phyloP scores from a whole-genome alignment of 257 asterid genomes.

The Primulina eburnea region DNA sequence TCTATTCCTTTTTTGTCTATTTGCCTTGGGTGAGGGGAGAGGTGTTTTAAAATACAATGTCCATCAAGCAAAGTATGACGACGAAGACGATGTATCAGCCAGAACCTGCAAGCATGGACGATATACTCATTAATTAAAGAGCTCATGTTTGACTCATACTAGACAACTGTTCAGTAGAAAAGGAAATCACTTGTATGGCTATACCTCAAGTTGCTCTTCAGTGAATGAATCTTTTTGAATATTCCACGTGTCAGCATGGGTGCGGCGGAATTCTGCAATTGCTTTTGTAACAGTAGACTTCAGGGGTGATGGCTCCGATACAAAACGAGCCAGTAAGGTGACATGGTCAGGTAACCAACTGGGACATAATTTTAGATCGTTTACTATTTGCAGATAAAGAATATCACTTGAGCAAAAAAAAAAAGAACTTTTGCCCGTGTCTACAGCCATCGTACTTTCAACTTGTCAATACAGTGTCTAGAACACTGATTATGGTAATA shows the following conservation, averaged over 20 bases:
- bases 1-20: slow-evolving; percentile 12
- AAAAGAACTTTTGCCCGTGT: neutral
- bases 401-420: neutral
- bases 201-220: slow-evolving; percentile 98
- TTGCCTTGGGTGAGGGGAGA: slow-evolving; percentile 10
- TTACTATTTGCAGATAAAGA: neutral
- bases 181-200: neutral
- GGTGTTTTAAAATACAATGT: slow-evolving; percentile 12
- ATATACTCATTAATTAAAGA: slow-evolving; percentile 15
- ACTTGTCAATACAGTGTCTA: neutral
- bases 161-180: slow-evolving; percentile 6
- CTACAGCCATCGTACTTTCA: neutral
- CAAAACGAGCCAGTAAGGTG: slow-evolving; percentile 82
- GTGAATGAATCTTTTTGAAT: slow-evolving; percentile 84
- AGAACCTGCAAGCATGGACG: slow-evolving; percentile 64
- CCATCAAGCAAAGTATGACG: slow-evolving; percentile 91
- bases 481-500: neutral
- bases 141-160: slow-evolving; percentile 1
- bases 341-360: slow-evolving; percentile 99
- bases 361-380: slow-evolving; percentile 26
- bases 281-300: slow-evolving; percentile 99
- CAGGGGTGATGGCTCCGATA: slow-evolving; percentile 84
- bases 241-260: slow-evolving; percentile 99
- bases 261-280: slow-evolving; percentile 93
- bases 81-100: slow-evolving; percentile 92